Base-by-base conservation (phyloP, 805 yeast genomes). In the Monosporozyma yasuniensis region DNA sequence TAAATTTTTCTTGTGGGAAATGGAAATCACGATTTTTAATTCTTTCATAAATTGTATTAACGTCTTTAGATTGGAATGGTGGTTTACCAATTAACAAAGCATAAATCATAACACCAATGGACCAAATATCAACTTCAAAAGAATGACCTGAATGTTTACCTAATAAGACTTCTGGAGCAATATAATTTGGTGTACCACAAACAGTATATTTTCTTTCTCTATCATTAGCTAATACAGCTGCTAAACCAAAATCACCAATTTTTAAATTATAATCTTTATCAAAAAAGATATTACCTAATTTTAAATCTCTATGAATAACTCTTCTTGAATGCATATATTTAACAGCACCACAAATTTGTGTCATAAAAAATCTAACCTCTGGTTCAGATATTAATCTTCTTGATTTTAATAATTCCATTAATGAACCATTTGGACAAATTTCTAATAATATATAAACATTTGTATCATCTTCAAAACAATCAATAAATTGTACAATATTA, bases 111-210 rank as follows among this genome's bases (percentile, higher is more conserved):
- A 93, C 87, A 53, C 99, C 99, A 56, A 89, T 81, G 9, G 99
- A 95, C 99, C 99, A 93, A 52, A 89, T 80, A 67, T 93, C 99
- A 41, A 89, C 97, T 67, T 89, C 96, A 63, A 81, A 90, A 47
- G 95, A 82, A 67, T 93, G 99, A 8, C 98, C 99, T 11, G 80
- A 76, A 48, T 74, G 79, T 60, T 88, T 88, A 27, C 96, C 95
- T 39, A 89, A 86, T 56, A 93, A 75, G 21, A 93, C 96, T 72
- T 93, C 99, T 7, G 99, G 99, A 0, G 99, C 97, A 64, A 93
- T 93, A 66, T 93, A 93, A 70, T 93, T 93, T 52, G 99, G 99
- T 22, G 99, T 93, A 49, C 99, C 99, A 69, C 99, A 93, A 50
- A 93, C 87, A 42, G 99, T 91, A 65, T 83, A 86, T 62, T 91